These are phyloP conservation scores for Aureobasidium sp. DNA, from an alignment of 2,329 filamentous ascomycete species.

Conservation along the genomic window DNA sequence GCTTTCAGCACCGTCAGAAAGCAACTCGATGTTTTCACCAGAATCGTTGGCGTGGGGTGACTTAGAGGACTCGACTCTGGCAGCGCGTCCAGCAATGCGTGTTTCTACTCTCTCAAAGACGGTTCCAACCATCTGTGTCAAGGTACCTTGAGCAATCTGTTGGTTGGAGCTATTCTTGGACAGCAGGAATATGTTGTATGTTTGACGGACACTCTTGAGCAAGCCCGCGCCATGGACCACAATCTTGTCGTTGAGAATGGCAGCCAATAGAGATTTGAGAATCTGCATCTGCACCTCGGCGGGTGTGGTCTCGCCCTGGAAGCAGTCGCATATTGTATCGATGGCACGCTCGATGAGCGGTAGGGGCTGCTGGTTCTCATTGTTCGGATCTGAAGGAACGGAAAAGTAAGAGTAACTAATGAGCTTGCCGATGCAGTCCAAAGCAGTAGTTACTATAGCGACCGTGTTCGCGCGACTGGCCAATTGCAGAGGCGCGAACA, in stretches of 20 bases:
- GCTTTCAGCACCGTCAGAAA: conserved; percentile 22
- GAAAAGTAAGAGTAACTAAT: conserved; percentile 99
- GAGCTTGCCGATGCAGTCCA: conserved; percentile 97
- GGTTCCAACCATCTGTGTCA: conserved; percentile 97
- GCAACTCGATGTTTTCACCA: conserved; percentile 21
- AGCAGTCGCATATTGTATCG: conserved; percentile 98
- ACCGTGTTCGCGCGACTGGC: conserved; percentile 82
- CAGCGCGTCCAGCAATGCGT: conserved; percentile 78
- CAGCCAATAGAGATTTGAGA: conserved; percentile 90
- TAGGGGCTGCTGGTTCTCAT: conserved; percentile 30
- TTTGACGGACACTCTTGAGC: conserved; percentile 91
- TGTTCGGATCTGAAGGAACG: conserved; percentile 43
- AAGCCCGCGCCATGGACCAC: conserved; percentile 94
- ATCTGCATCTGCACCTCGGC: conserved; percentile 94
- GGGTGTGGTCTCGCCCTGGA: conserved; percentile 90
- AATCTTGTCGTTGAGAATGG: conserved; percentile 96
- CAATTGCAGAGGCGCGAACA: conserved; percentile 84
- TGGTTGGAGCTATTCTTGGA: conserved; percentile 92
- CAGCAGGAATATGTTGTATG: conserved; percentile 97
- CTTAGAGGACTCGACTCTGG: conserved; percentile 51
- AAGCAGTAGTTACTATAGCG: conserved; percentile 75
- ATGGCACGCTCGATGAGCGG: conserved; percentile 95
- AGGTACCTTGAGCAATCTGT: conserved; percentile 89
- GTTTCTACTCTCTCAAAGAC: conserved; percentile 93
- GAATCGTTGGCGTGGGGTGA: conserved; percentile 32